Percentiles rank a stretch among this genome's conserved stretches.
These are phyloP conservation scores for Blastomyces silverae DNA, from an alignment of 2,329 filamentous ascomycete genomes.

Conservation along the genomic window DNA sequence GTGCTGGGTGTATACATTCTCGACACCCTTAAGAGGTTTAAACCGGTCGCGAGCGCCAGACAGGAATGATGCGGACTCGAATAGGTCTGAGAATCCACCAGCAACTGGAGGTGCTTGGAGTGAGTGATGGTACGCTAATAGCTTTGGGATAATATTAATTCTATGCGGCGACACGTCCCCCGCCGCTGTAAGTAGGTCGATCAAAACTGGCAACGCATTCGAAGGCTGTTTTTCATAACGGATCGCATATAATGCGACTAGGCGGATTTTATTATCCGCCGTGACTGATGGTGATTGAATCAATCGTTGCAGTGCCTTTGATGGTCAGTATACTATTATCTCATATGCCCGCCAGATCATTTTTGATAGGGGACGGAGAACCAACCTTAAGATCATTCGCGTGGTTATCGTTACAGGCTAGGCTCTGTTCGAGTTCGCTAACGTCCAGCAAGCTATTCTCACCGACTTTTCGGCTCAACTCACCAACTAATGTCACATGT, in stretches of 20 bases:
- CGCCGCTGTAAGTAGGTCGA: slow-evolving; percentile 77
- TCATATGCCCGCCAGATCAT: not conserved
- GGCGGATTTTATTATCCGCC: slow-evolving; percentile 72
- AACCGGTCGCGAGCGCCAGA: slow-evolving; percentile 79
- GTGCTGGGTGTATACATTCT: slow-evolving; percentile 98
- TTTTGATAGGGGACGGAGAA: not conserved
- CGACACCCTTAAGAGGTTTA: slow-evolving; percentile 92
- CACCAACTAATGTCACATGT: slow-evolving; percentile 91
- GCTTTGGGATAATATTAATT: slow-evolving; percentile 71
- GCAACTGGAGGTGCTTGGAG: slow-evolving; percentile 70
- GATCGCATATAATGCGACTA: slow-evolving; percentile 91
- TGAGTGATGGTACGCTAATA: slow-evolving; percentile 79
- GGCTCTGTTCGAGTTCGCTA: slow-evolving; percentile 90
- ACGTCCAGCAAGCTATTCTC: slow-evolving; percentile 87
- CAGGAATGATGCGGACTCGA: slow-evolving; percentile 87
- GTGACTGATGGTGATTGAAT: slow-evolving; percentile 75
- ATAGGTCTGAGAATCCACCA: slow-evolving; percentile 80
- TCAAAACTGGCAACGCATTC: slow-evolving; percentile 73
- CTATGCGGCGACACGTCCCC: slow-evolving; percentile 70
- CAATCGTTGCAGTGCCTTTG: slow-evolving; percentile 71
- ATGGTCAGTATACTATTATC: not conserved
- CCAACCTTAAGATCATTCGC: slow-evolving; percentile 77
- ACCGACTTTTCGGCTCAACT: slow-evolving; percentile 80
- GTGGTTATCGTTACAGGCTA: slow-evolving; percentile 96
- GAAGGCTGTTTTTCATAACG: slow-evolving; percentile 83